phyloP scores from a whole-genome alignment of 1,284 basidiomycete species.

The Tilletia horrida region DNA sequence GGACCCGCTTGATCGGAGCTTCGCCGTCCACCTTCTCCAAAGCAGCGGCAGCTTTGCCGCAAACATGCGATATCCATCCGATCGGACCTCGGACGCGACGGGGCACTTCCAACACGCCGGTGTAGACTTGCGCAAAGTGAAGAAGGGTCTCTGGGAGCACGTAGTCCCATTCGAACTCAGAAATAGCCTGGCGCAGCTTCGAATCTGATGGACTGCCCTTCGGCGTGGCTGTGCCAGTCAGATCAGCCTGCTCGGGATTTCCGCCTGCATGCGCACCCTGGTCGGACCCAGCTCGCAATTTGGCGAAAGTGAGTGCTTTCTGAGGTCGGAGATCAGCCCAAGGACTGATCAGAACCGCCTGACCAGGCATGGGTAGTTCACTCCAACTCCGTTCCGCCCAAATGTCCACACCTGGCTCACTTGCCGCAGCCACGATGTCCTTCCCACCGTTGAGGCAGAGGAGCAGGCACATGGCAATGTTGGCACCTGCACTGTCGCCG shows the following conservation, averaged over 20 bases:
- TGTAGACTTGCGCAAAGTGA: conserved; percentile 53
- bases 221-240: not conserved
- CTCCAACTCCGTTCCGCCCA: conserved; percentile 46
- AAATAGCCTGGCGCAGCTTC: conserved; percentile 10
- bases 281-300: conserved; percentile 27
- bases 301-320: conserved; percentile 34
- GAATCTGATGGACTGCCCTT: not conserved
- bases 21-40: conserved; percentile 13
- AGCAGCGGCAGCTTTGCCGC: conserved; percentile 37
- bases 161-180: conserved; percentile 34
- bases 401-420: conserved; percentile 18
- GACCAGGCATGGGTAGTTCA: conserved; percentile 45
- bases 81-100: conserved; percentile 44
- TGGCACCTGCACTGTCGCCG: conserved; percentile 52
- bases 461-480: conserved; percentile 46
- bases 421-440: not conserved
- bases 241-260: not conserved
- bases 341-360: conserved; percentile 50
- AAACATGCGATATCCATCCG: conserved; percentile 47
- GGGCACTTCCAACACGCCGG: conserved; percentile 43
- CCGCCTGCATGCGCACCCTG: not conserved
- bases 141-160: conserved; percentile 48
- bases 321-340: conserved; percentile 50
- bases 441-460: conserved; percentile 38
- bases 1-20: not conserved